Evolutionary conservation across 2,329 filamentous ascomycete species (phyloP), one percentile per base, ranked within the genome.

Genomic region (Cryphonectria radicalis): DNA sequence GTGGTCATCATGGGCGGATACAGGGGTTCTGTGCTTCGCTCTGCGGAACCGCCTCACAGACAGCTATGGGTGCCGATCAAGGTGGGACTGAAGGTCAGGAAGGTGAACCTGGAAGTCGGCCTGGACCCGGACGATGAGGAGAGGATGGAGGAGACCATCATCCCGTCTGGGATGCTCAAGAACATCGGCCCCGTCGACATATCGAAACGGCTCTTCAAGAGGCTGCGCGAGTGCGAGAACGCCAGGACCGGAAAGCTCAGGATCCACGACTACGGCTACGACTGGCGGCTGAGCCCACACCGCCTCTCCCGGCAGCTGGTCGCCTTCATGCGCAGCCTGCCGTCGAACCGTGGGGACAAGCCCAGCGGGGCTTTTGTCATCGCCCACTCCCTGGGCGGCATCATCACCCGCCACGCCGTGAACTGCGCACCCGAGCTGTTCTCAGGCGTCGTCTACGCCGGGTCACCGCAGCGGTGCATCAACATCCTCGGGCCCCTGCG

Each of bases 41-140:
- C 94, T 14, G 92, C 93, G 14, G 91, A 94, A 73, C 88, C 92
- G 11, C 92, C 93, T 4, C 90, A 95, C 77, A 90, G 94, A n/a
- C 94, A 97, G 78, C 83, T 97, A 0, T 98, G 95, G 95, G 93
- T 97, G 1, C 95, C 95, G 0, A 91, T 98, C 77, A 98, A 98
- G 80, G 91, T 97, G 40, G 95, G 95, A 0, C 83, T 98, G 66
- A 97, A 97, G 76, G 88, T 98, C 73, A 91, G 95, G 69, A 97
- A 96, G 78, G 95, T 95, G 2, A 93, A 98, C 78, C 85, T 98
- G 4, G 94, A 97, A 79, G 91, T 98, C 13, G 95, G 94, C 0
- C 82, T 98, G 5, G 87, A 92, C 19, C 89, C 89, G 1, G 92
- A 94, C 76, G 95, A 97, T 70, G 95, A 98, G 77, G 92, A 94